These are phyloP conservation scores for Kodamaea sagamina DNA, from an alignment of 805 yeast species.

Conservation along the genomic window DNA sequence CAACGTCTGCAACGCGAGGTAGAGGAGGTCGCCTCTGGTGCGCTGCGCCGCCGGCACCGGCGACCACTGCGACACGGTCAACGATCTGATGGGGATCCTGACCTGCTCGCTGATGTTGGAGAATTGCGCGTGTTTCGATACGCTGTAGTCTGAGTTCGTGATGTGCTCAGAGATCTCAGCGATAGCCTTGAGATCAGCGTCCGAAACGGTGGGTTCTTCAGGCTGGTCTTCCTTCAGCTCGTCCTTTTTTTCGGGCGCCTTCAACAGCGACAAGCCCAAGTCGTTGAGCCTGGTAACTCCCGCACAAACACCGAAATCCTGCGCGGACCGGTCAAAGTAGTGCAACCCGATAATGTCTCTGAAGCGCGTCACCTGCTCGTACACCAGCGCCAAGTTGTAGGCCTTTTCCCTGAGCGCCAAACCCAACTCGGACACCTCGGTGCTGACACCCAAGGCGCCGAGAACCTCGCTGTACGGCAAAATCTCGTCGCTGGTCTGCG, in stretches of 20 bases:
- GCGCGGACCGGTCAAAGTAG: conserved; percentile 44
- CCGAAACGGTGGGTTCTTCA: conserved; percentile 14
- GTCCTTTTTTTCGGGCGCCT: conserved; percentile 17
- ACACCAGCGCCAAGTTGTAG: conserved; percentile 61
- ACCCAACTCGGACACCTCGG: conserved; percentile 30
- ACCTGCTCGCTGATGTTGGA: conserved; percentile 29
- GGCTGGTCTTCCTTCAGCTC: conserved; percentile 23
- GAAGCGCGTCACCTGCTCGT: conserved; percentile 61
- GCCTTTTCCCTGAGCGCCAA: conserved; percentile 53
- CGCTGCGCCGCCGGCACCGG: conserved; percentile 72
- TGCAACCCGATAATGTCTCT: conserved; percentile 63
- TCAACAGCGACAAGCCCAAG: conserved; percentile 40
- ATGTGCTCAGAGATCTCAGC: conserved; percentile 12
- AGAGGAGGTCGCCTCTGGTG: conserved; percentile 75
- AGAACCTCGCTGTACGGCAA: conserved; percentile 28
- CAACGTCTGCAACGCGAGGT: conserved; percentile 71
- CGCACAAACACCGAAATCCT: conserved; percentile 41
- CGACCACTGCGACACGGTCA: conserved; percentile 75
- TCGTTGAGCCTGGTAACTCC: conserved; percentile 54
- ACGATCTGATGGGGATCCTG: conserved; percentile 55
- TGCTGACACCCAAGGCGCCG: conserved; percentile 20
- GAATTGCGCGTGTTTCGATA: conserved; percentile 26
- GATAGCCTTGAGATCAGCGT: conserved; percentile 13
- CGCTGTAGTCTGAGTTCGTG: conserved; percentile 14
- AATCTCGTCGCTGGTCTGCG: conserved; percentile 27